Evolutionary conservation across 805 yeast genomes (phyloP), one percentile per base, ranked within the genome.

Genomic region (Candida incommunis): DNA sequence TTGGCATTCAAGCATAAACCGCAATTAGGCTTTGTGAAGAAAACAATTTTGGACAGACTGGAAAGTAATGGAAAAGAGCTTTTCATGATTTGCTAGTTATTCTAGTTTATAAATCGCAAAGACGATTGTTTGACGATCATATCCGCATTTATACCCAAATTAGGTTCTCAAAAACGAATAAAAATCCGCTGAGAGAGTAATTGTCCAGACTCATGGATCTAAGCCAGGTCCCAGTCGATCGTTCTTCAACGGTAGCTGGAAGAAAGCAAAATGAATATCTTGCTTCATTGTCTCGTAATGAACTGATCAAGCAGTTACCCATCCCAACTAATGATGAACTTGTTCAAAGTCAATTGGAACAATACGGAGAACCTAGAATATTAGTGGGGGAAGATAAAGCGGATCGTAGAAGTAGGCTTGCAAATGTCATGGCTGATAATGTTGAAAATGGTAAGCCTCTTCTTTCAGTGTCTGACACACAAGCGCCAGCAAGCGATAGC

Each of bases 391-490:
- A 85, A 58, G 78, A 71, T 45, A 69, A 65, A 3, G 72, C 70
- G 1, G 79, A 69, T 22, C 62, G 90, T 51, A 64, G 94, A 49
- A 74, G 69, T 11, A 61, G 94, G 43, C 62, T 84, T 41, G 66
- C 72, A 4, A 61, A 66, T 34, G 54, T 74, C 9, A 52, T 81
- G 16, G 51, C 51, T 2, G 68, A 65, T 40, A 54, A 54, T 1
- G 47, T 46, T 16, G 24, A 29, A 20, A 52, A 45, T 16, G 47
- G 46, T 22, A 45, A 42, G 29, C 46, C 31, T 54, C 37, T 23
- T 7, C 13, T 25, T 7, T 46, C n/a, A 53, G 50, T 3, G 15
- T 45, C 31, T 2, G 46, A 41, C 7, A 44, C 46, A 22, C 48
- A 43, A 15, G 54, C 41, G 11, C 41, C 43, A 29, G 46, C 24